Evolutionary conservation across 1,284 basidiomycete species (phyloP).

Genomic region (Trichosporon ovoides): DNA sequence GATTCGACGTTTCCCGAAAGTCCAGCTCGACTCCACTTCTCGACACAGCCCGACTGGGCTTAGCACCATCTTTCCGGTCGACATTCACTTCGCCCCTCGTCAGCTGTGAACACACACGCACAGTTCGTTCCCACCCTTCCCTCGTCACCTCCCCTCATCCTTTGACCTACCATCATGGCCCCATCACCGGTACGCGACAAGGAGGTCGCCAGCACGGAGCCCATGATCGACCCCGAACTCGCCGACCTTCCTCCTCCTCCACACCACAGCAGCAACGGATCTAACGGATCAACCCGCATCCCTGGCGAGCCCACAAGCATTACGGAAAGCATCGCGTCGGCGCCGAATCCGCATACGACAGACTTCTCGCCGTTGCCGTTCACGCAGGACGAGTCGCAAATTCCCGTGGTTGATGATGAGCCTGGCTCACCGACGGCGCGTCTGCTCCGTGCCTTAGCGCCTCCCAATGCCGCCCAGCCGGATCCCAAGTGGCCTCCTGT

Average conservation of each 20-base stretch:
- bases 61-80: not conserved
- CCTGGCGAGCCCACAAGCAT: constrained; percentile 31
- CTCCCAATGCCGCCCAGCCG: constrained; percentile 39
- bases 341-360: constrained; percentile 39
- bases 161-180: constrained; percentile 11
- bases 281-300: constrained; percentile 9
- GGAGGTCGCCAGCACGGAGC: constrained; percentile 14
- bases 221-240: constrained; percentile 36
- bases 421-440: constrained; percentile 42
- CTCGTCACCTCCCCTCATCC: constrained; percentile 1
- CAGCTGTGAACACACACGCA: not conserved
- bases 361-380: constrained; percentile 38
- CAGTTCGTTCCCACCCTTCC: not conserved
- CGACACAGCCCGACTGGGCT: not conserved
- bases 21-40: not conserved
- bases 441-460: constrained; percentile 41
- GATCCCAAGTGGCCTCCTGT: constrained; percentile 41
- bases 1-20: not conserved
- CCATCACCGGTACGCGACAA: constrained; percentile 10
- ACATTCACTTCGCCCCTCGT: not conserved
- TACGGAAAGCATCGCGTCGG: constrained; percentile 38
- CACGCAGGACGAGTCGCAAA: constrained; percentile 30
- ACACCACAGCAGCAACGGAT: constrained; percentile 20
- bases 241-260: constrained; percentile 34
- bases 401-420: constrained; percentile 30